Conservation (phyloP, 176 grass and related monocot species). For the Oryza longistaminata region DNA sequence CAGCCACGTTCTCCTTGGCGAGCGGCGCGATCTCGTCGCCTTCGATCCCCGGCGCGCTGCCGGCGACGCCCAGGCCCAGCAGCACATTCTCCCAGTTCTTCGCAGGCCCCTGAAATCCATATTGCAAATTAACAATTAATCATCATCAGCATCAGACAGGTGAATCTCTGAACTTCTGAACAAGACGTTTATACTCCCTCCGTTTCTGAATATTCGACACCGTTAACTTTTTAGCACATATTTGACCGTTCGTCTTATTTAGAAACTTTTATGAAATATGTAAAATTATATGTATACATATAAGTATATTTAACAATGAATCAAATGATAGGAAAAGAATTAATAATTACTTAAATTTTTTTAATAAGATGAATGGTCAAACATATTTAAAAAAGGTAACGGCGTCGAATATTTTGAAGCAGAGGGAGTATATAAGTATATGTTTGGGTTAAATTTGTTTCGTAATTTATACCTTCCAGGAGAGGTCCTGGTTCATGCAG, state of each 20-base stretch:
- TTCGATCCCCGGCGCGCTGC: slow-evolving; percentile 58
- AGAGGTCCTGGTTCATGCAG: slow-evolving; percentile 93
- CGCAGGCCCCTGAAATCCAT: slow-evolving; percentile 58
- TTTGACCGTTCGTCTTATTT: too few relatives aligned
- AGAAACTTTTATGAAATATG: too few relatives aligned
- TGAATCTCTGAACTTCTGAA: background rate
- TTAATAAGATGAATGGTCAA: too few relatives aligned
- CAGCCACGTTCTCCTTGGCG: slow-evolving; percentile 76
- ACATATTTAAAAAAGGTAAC: too few relatives aligned
- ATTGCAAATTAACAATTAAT: background rate
- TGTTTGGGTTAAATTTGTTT: background rate
- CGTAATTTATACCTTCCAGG: slow-evolving; percentile 73
- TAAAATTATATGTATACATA: too few relatives aligned
- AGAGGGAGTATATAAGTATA: too few relatives aligned
- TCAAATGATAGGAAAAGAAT: too few relatives aligned
- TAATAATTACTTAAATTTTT: too few relatives aligned
- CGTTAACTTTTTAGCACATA: too few relatives aligned
- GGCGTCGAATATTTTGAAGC: too few relatives aligned
- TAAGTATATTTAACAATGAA: too few relatives aligned
- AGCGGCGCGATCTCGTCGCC: slow-evolving; percentile 87
- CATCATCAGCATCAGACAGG: background rate
- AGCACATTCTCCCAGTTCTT: slow-evolving; percentile 81
- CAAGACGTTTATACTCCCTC: background rate
- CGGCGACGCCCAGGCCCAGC: slow-evolving; percentile 53
- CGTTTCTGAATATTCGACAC: too few relatives aligned